Evolutionary conservation across 495 filamentous ascomycete genomes (phyloP), one percentile per base, ranked within the genome.

Genomic region (Talaromyces ruber): DNA sequence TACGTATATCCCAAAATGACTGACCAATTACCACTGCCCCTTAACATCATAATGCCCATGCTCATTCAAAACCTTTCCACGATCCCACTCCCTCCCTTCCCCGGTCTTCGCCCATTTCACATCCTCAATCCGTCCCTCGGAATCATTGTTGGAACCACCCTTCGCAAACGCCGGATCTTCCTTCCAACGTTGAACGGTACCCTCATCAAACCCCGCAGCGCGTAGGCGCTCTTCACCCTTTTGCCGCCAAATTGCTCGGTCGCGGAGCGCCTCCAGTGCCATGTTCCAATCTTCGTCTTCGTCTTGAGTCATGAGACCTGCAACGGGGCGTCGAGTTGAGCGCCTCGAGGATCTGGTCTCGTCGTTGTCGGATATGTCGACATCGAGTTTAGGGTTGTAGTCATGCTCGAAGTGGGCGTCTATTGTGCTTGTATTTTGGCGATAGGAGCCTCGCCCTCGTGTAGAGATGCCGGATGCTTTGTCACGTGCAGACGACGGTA

Each of bases 1-100:
- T 16, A 32, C 16, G 8, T 16, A 32, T 37, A 16, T 39, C 34
- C 14, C 30, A 34, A 39, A 39, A 39, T 39, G 12, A 39, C 5
- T 39, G 4, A 37, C 12, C 2, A 25, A 28, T 64, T 72, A 77
- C 80, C 80, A 82, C 58, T 67, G 56, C 25, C 82, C 79, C 60
- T 78, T 79, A 22, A 86, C 68, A 59, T 78, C 74, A 60, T 84
- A 77, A 63, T 81, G 74, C 1, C 86, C 88, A 59, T 88, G 81
- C 12, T 79, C 81, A 63, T 86, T 82, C 37, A 91, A 73, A 32
- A 90, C 84, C 68, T 97, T 97, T 18, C 90, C 90, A 7, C 86
- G 79, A 80, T 98, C 93, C 93, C 93, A 97, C 69, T 96, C 93
- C 37, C 91, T 82, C n/a, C 83, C 79, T 63, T 91, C 88, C 0